Conservation (phyloP, 2,329 filamentous ascomycete genomes). For the Akanthomyces muscarius region DNA sequence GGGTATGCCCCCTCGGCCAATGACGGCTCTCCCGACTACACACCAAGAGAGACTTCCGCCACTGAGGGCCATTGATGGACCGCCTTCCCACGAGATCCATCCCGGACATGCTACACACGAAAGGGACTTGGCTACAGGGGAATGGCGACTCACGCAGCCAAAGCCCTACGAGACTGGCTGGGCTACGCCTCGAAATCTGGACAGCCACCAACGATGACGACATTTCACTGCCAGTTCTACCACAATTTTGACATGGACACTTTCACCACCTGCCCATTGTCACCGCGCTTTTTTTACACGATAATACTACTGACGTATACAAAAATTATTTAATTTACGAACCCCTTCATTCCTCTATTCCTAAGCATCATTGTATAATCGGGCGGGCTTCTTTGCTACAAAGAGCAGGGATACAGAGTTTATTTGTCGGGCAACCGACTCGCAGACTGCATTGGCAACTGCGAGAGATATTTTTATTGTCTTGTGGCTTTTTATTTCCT, state of each 20-base stretch:
- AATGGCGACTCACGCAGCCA: constrained; percentile 33
- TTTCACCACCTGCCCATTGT: background rate
- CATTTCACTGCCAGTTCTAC: too few species aligned
- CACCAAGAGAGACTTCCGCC: constrained; percentile 45
- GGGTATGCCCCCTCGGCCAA: constrained; percentile 34
- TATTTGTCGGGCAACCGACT: constrained; percentile 13
- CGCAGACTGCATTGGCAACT: background rate
- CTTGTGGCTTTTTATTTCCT: background rate
- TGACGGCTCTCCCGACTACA: constrained; percentile 32
- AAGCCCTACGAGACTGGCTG: constrained; percentile 34
- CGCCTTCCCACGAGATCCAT: constrained; percentile 22
- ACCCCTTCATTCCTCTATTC: background rate
- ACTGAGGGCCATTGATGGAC: constrained; percentile 42
- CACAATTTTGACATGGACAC: background rate
- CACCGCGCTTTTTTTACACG: background rate
- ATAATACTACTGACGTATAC: background rate
- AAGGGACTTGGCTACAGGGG: constrained; percentile 34
- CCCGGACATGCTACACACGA: constrained; percentile 30
- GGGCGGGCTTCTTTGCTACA: background rate
- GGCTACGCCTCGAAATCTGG: constrained; percentile 27
- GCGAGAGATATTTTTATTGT: background rate
- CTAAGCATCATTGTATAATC: background rate
- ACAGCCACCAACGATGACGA: constrained; percentile 1
- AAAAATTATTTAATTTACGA: constrained; percentile 13
- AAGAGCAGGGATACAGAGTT: constrained; percentile 6